phyloP scores from a whole-genome alignment of 139 green algal species.

The Chlamydomonas sphaeroides region DNA sequence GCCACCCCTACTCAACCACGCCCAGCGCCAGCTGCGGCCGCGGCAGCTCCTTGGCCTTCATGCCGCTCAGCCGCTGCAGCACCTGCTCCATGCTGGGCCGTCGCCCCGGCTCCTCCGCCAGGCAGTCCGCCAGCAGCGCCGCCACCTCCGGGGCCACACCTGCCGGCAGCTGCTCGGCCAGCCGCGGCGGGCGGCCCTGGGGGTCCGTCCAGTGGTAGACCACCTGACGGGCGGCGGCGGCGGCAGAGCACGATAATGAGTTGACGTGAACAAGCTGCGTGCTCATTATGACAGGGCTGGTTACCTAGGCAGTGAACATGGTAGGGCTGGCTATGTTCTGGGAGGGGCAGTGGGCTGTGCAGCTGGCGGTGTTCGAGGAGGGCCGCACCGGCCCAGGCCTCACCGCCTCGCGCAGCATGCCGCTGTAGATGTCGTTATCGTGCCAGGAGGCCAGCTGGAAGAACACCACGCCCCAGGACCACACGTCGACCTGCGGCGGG shows the following conservation, averaged over 20 bases:
- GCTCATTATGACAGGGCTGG: no score
- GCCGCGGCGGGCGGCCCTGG: not conserved
- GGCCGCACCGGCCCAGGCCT: not conserved
- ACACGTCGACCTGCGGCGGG: slow-evolving; percentile 17
- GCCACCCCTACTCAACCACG: no score
- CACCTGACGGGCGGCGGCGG: not conserved
- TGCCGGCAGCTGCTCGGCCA: not conserved
- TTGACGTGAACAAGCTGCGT: no score
- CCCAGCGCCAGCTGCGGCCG: no score
- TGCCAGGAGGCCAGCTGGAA: slow-evolving; percentile 28
- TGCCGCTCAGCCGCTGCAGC: no score
- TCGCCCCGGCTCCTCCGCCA: not conserved
- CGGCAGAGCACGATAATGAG: no score
- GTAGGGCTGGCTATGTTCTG: no score
- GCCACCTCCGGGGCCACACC: not conserved
- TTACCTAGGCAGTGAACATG: no score
- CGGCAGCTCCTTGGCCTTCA: no score
- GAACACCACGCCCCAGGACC: slow-evolving; percentile 19
- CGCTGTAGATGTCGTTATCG: not conserved
- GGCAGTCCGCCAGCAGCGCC: not conserved
- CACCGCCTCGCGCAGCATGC: not conserved
- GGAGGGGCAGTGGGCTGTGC: no score
- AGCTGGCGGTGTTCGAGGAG: not conserved
- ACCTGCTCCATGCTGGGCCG: slow-evolving; percentile 6
- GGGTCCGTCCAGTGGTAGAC: not conserved